These are phyloP conservation scores for Aureobasidium sp. DNA, from an alignment of 2,329 filamentous ascomycete species.

Conservation along the genomic window DNA sequence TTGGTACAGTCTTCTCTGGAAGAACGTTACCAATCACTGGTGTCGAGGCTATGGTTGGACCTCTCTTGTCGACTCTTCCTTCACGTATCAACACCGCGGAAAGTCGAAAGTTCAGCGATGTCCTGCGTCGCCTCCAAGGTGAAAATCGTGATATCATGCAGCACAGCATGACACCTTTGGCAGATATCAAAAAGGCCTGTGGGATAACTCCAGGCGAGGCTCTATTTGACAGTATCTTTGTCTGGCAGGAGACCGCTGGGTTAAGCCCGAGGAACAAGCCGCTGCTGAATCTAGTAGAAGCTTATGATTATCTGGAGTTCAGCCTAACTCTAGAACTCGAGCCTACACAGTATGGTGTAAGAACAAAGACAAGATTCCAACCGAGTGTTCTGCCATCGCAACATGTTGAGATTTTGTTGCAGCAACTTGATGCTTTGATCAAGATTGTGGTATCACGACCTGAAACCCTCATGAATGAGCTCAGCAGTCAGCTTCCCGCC, in stretches of 20 bases:
- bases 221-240: conserved; percentile 72
- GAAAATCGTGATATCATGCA: conserved; percentile 60
- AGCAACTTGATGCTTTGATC: conserved; percentile 55
- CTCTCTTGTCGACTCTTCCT: conserved; percentile 71
- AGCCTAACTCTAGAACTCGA: conserved; percentile 70
- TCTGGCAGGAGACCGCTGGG: conserved; percentile 68
- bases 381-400: conserved; percentile 45
- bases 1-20: conserved; percentile 78
- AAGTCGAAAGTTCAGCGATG: conserved; percentile 48
- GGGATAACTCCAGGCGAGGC: conserved; percentile 48
- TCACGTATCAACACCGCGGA: conserved; percentile 55
- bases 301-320: conserved; percentile 69
- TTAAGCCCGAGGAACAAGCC: conserved; percentile 25
- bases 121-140: conserved; percentile 58
- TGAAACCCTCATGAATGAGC: conserved; percentile 28
- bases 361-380: conserved; percentile 51
- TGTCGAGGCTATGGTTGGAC: conserved; percentile 70
- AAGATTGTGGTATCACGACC: conserved; percentile 36
- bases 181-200: conserved; percentile 60
- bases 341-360: conserved; percentile 46
- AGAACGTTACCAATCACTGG: conserved; percentile 63
- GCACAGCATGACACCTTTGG: conserved; percentile 56
- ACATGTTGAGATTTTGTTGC: conserved; percentile 51
- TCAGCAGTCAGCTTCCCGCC: conserved; percentile 25
- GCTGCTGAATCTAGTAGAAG: conserved; percentile 49